phyloP scores from a whole-genome alignment of 169 alveolate genomes.

The Plasmodium blacklocki region DNA sequence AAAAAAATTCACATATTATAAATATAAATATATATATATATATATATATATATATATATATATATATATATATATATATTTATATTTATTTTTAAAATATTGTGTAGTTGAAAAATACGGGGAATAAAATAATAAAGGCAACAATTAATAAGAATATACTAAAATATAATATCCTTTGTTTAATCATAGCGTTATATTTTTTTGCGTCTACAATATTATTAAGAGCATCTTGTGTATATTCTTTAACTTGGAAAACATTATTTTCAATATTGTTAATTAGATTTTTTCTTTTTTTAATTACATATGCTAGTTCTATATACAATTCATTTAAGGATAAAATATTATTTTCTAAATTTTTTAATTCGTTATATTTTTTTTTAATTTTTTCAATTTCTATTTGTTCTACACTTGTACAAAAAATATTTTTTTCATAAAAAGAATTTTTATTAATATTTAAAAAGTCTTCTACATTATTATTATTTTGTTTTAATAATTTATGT shows the following conservation, averaged over 20 bases:
- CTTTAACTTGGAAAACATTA: slow-evolving; percentile 50
- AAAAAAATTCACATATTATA: neutral
- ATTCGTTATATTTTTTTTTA: slow-evolving; percentile 37
- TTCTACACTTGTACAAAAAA: slow-evolving; percentile 13
- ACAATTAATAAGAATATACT: slow-evolving; percentile 49
- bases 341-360: slow-evolving; percentile 38
- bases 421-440: neutral
- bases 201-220: slow-evolving; percentile 44
- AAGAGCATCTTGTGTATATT: slow-evolving; percentile 55
- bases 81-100: neutral
- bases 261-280: slow-evolving; percentile 44
- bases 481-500: slow-evolving; percentile 24
- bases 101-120: slow-evolving; percentile 44
- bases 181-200: slow-evolving; percentile 29
- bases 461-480: slow-evolving; percentile 15
- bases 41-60: neutral
- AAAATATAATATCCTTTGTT: slow-evolving; percentile 25
- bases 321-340: slow-evolving; percentile 43
- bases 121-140: slow-evolving; percentile 48
- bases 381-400: slow-evolving; percentile 39
- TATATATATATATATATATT: neutral
- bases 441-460: slow-evolving; percentile 26
- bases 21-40: neutral
- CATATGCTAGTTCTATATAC: slow-evolving; percentile 60
- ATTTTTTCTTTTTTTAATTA: slow-evolving; percentile 47